Conservation (phyloP, 2,329 filamentous ascomycete genomes). For the Clarireedia paspali region DNA sequence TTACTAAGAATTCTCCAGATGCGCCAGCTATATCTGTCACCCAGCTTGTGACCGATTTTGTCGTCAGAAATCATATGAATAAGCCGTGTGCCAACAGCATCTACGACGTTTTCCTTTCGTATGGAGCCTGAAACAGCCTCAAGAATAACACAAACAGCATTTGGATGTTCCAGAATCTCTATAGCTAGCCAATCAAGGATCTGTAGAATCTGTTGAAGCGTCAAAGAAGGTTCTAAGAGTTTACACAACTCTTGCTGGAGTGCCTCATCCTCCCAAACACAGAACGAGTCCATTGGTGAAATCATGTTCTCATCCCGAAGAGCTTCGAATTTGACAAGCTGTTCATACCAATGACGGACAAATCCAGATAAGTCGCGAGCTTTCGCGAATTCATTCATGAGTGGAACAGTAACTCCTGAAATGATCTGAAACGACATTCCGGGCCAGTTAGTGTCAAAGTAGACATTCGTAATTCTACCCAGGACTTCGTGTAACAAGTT, state of each 20-base stretch:
- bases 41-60: conserved; percentile 17
- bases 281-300: conserved; percentile 9
- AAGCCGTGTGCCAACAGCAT: conserved; percentile 28
- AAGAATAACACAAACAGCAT: conserved; percentile 30
- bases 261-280: conserved; percentile 28
- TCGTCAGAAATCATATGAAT: conserved; percentile 28
- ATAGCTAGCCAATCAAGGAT: conserved; percentile 31
- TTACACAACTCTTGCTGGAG: conserved; percentile 22
- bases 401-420: conserved; percentile 31
- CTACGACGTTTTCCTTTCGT: conserved; percentile 28
- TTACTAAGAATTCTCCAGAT: conserved; percentile 24
- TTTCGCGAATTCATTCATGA: conserved; percentile 35
- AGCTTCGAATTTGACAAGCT: conserved; percentile 24
- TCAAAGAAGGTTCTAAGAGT: conserved; percentile 32
- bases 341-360: conserved; percentile 32
- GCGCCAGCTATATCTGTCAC: conserved; percentile 24
- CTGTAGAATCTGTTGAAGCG: conserved; percentile 31
- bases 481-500: conserved; percentile 29
- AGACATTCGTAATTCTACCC: conserved; percentile 25
- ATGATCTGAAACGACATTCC: conserved; percentile 25
- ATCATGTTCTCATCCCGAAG: conserved; percentile 15
- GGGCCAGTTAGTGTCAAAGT: conserved; percentile 16
- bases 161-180: conserved; percentile 18
- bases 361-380: conserved; percentile 35
- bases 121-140: conserved; percentile 34